Conservation (phyloP, 176 grass and related monocot species). For the Canna indica region DNA sequence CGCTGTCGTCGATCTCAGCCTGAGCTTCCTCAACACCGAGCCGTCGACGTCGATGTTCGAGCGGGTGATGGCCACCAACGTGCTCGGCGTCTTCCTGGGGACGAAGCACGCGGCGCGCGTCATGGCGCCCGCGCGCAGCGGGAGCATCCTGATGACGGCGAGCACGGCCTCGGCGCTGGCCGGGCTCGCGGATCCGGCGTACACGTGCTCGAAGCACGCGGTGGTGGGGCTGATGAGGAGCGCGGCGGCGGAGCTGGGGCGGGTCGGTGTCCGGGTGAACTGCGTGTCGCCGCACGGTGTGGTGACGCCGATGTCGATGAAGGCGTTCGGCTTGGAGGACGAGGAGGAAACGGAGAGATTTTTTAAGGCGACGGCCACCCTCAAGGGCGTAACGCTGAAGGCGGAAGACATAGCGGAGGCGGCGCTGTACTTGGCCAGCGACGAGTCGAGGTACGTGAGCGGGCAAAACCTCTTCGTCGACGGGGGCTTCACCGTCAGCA, state of each 20-base stretch:
- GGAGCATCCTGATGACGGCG: conserved; percentile 6
- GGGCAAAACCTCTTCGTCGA: conserved; percentile 6
- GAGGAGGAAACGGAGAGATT: background rate
- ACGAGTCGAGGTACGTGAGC: conserved; percentile 5
- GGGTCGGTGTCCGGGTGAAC: background rate
- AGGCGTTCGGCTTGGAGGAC: background rate
- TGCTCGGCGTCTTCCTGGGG: background rate
- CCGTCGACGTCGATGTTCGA: background rate
- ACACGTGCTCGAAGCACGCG: conserved; percentile 7
- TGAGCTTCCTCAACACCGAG: background rate
- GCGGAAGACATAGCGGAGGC: conserved; percentile 1
- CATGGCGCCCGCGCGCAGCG: background rate
- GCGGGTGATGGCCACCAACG: background rate
- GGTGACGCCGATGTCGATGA: background rate
- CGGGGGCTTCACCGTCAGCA: background rate
- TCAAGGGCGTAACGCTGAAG: background rate
- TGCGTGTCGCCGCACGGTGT: background rate
- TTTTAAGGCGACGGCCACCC: background rate
- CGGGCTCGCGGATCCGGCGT: background rate
- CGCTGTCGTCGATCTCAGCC: background rate
- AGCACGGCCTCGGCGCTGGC: background rate
- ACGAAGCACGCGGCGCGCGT: too few relatives aligned
- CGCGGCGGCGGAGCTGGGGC: conserved; percentile 2
- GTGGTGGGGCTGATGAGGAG: conserved; percentile 1
- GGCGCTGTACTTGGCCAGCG: conserved; percentile 2